Percentiles rank a stretch among this genome's conserved stretches.
Evolutionary conservation across 2,329 filamentous ascomycete genomes (phyloP).

Genomic region (Trichophyton rubrum): DNA sequence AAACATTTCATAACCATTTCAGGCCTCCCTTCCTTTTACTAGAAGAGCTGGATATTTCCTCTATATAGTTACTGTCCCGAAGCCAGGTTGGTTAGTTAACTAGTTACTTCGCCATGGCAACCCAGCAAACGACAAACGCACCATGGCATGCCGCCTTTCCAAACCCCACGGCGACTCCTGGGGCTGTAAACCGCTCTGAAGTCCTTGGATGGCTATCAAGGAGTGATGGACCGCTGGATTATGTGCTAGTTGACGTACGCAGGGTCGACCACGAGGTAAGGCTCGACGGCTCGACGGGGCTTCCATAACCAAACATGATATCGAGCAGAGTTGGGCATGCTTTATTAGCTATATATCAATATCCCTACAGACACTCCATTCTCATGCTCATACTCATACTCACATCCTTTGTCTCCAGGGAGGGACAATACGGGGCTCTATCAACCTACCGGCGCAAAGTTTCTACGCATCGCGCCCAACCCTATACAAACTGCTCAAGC

Average conservation of each 20-base stretch:
- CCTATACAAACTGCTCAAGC: conserved; percentile 23
- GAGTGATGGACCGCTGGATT: conserved; percentile 20
- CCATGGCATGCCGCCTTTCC: conserved; percentile 35
- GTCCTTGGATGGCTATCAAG: conserved; percentile 28
- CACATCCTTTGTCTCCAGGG: conserved; percentile 32
- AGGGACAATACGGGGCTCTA: conserved; percentile 46
- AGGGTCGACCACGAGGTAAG: conserved; percentile 35
- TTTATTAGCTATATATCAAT: too few relatives aligned
- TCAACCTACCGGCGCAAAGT: conserved; percentile 36
- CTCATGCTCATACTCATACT: not conserved
- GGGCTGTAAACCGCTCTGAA: conserved; percentile 23
- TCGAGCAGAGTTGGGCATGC: too few relatives aligned
- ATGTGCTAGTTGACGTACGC: conserved; percentile 37
- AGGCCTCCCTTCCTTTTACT: not conserved
- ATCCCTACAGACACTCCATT: too few relatives aligned
- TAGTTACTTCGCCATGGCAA: not conserved
- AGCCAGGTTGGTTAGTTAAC: not conserved
- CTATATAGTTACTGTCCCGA: not conserved
- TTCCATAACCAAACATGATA: too few relatives aligned
- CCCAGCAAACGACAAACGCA: conserved; percentile 6
- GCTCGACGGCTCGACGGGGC: too few relatives aligned
- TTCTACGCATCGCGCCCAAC: conserved; percentile 27
- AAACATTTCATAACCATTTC: not conserved
- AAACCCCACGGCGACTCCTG: conserved; percentile 20
- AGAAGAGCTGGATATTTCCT: not conserved